Evolutionary conservation across 1,284 basidiomycete genomes (phyloP).

Genomic region (Ustilago vetiveriae): DNA sequence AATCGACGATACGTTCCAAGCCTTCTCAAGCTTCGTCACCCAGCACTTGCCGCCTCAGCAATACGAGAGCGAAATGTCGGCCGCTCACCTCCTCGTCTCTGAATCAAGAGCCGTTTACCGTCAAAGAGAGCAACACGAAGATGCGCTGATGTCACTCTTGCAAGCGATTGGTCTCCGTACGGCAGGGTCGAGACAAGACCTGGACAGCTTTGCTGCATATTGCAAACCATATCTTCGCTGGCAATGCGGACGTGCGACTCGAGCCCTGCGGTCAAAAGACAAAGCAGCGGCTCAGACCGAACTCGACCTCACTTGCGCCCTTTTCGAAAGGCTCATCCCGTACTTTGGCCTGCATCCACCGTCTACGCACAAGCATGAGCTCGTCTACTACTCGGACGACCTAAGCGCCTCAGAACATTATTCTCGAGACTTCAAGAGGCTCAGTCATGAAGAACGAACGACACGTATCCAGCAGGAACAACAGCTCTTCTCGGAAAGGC

Average conservation of each 20-base stretch:
- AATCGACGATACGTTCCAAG: constrained; percentile 53
- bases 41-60: constrained; percentile 43
- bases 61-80: constrained; percentile 58
- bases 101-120: constrained; percentile 20
- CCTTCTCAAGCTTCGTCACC: constrained; percentile 56
- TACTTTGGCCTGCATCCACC: constrained; percentile 41
- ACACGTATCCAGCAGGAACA: constrained; percentile 23
- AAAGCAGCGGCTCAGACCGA: constrained; percentile 27
- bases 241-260: constrained; percentile 34
- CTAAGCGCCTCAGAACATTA: constrained; percentile 20
- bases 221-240: constrained; percentile 45
- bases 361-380: constrained; percentile 20
- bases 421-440: constrained; percentile 25
- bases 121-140: constrained; percentile 49
- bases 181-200: constrained; percentile 19
- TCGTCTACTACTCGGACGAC: constrained; percentile 27
- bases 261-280: constrained; percentile 38
- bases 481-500: constrained; percentile 28
- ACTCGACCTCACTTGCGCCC: constrained; percentile 24
- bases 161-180: not conserved
- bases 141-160: constrained; percentile 8
- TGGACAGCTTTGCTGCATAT: constrained; percentile 20
- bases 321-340: constrained; percentile 37
- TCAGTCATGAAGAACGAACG: constrained; percentile 11
- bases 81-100: constrained; percentile 45